Evolutionary conservation across 805 yeast genomes (phyloP).

Genomic region (Limtongozyma cylindracea): DNA sequence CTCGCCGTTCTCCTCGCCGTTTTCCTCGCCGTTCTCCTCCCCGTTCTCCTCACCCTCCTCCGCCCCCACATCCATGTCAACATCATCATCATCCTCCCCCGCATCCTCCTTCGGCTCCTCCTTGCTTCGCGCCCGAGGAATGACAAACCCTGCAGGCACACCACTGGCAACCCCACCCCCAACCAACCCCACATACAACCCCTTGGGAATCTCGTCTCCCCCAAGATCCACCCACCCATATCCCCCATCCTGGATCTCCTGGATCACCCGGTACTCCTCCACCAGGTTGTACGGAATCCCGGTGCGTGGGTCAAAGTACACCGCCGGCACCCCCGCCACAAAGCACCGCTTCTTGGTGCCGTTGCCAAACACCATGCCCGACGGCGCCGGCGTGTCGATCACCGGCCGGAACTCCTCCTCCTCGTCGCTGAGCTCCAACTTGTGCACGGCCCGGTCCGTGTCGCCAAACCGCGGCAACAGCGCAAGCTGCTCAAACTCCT

Average conservation of each 20-base stretch:
- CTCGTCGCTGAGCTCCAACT: conserved; percentile 12
- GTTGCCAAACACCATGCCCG: conserved; percentile 46
- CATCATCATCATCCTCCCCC: conserved; percentile 79
- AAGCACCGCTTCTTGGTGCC: conserved; percentile 44
- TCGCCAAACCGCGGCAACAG: conserved; percentile 40
- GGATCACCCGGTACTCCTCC: conserved; percentile 49
- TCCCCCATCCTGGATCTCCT: conserved; percentile 18
- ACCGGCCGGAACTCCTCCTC: conserved; percentile 15
- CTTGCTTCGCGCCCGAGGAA: too few relatives aligned
- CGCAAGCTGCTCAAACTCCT: conserved; percentile 14
- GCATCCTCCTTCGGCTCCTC: conserved; percentile 51
- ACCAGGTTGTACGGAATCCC: conserved; percentile 75
- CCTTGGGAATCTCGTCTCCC: conserved; percentile 29
- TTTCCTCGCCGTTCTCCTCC: too few relatives aligned
- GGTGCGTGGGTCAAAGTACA: conserved; percentile 68
- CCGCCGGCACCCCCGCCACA: conserved; percentile 56
- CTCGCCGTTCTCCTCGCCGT: too few relatives aligned
- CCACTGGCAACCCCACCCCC: conserved; percentile 15
- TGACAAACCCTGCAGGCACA: too few relatives aligned
- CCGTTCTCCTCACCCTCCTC: too few relatives aligned
- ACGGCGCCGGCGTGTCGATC: conserved; percentile 45
- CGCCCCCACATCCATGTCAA: too few relatives aligned
- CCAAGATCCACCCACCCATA: conserved; percentile 24
- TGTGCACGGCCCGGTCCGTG: conserved; percentile 16
- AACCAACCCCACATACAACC: conserved; percentile 14